Evolutionary conservation across 768 basidiomycete genomes (phyloP), one percentile per base, ranked within the genome.

Genomic region (Boletus fagicola): DNA sequence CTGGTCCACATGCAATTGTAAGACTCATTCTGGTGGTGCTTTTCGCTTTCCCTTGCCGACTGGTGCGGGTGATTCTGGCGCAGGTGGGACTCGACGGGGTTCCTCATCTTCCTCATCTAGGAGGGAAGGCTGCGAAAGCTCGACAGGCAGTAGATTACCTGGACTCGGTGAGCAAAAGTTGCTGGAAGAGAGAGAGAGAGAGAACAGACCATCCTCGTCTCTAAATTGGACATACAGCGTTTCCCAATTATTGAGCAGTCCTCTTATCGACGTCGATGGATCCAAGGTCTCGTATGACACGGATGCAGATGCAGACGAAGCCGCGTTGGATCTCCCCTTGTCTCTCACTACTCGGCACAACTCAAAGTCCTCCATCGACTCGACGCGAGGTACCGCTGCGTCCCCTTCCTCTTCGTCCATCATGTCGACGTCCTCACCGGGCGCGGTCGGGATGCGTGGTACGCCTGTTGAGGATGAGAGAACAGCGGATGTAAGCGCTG

Each of bases 201-300:
- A 38, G 13, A 39, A 36, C 26, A 35, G 71, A 90, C 90, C 85
- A 47, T 79, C 75, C 36, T 76, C 70, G 65, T 87, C 80, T 61
- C 77, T 81, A 62, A 90, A 90, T 65, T 84, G 86, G 35, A 92
- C 65, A 63, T 83, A 90, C 20, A 92, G 58, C 15, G 72, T 72
- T 40, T 90, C 90, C 86, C 88, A 92, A 52, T 83, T 84, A 2
- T 69, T 66, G 50, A 89, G 71, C 4, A 77, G 72, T 51, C 77
- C 78, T 43, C 83, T 83, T 44, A 83, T 76, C 45, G 82, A 63
- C 47, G 68, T 69, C 58, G 69, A 76, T 22, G 66, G 63, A 16
- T 76, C 68, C 52, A 92, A 67, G 2, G 76, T 66, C 52, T 85
- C 83, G 68, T 84, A 90, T 22, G 60, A 57, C 42, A 51, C 42